Evolutionary conservation across 352 stramenopile genomes (phyloP).

Genomic region (Globisporangium carolinianum): DNA sequence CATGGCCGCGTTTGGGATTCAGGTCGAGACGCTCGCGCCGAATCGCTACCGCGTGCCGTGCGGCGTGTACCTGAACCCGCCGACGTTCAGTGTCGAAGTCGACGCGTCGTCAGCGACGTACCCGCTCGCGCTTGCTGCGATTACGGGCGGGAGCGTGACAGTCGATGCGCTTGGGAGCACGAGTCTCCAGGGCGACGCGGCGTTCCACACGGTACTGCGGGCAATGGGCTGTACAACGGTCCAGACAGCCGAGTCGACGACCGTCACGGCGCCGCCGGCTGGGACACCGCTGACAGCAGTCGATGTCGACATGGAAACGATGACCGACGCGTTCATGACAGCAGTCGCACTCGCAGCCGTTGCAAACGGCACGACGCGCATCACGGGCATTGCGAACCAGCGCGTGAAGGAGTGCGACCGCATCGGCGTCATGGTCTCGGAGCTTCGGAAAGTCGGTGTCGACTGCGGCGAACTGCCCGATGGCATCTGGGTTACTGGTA

Average conservation of each 20-base stretch:
- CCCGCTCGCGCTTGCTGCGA: slow-evolving; percentile 94
- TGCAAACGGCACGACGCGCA: slow-evolving; percentile 93
- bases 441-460: slow-evolving; percentile 93
- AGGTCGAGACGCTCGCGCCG: slow-evolving; percentile 84
- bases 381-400: slow-evolving; percentile 98
- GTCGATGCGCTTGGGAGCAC: slow-evolving; percentile 92
- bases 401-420: slow-evolving; percentile 98
- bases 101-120: slow-evolving; percentile 96
- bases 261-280: slow-evolving; percentile 62
- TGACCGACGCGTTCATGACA: slow-evolving; percentile 98
- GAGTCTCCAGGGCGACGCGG: slow-evolving; percentile 93
- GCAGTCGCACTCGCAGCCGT: slow-evolving; percentile 93
- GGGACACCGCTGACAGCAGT: slow-evolving; percentile 74
- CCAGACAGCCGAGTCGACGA: slow-evolving; percentile 59
- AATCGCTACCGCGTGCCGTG: slow-evolving; percentile 73
- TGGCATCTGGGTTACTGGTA: slow-evolving; percentile 75
- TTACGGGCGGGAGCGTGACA: slow-evolving; percentile 92
- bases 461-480: slow-evolving; percentile 66
- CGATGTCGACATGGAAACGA: slow-evolving; percentile 96
- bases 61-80: slow-evolving; percentile 65
- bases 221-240: slow-evolving; percentile 73
- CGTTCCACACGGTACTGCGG: slow-evolving; percentile 87
- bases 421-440: slow-evolving; percentile 96
- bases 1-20: slow-evolving; percentile 95
- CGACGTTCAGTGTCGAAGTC: slow-evolving; percentile 86